Evolutionary conservation across 805 yeast species (phyloP), one percentile per base, ranked within the genome.

Genomic region (Wickerhamiella siamensis): DNA sequence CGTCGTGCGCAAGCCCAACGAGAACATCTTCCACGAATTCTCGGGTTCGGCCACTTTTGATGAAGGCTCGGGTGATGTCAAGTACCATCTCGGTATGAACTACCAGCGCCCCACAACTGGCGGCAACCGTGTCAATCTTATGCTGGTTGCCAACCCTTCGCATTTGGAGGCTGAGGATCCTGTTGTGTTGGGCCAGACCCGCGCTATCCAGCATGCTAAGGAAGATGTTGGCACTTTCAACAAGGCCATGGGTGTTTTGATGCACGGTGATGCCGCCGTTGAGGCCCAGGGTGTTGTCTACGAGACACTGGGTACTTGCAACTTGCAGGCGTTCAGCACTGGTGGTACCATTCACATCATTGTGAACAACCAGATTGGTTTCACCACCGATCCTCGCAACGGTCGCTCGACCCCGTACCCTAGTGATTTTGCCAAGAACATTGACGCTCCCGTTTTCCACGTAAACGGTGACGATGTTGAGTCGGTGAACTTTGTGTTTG

Each of bases 111-210:
- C 99, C 63, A 91, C 99, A 43, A 93, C 96, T 36, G 82, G 95
- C 21, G 99, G 99, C 64, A 86, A 86, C 65, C 83, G 77, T 60
- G 96, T 91, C 51, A 87, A 87, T 69, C 69, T 91, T 57, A 87
- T 97, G 26, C 70, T 91, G 51, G 99, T 91, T 49, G 99, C 99
- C 48, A 91, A 91, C 66, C 99, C 99, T 48, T 88, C 97, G 38
- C 99, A 91, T 69, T 76, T 91, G 67, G 99, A 91, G 70, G 94
- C 98, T 47, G 96, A 87, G 68, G 99, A 91, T 64, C 96, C 97
- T 46, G 96, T 91, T 51, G 98, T 91, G 42, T 72, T 91, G 59
- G 99, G 99, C 66, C 82, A 93, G 73, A 83, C 96, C 36, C 79
- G 98, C 69, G 94, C 98, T 51, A 77, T 87, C 51, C 91, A 83